Conservation (phyloP, 257 asterid genomes). For the Galeopsis tetrahit region DNA sequence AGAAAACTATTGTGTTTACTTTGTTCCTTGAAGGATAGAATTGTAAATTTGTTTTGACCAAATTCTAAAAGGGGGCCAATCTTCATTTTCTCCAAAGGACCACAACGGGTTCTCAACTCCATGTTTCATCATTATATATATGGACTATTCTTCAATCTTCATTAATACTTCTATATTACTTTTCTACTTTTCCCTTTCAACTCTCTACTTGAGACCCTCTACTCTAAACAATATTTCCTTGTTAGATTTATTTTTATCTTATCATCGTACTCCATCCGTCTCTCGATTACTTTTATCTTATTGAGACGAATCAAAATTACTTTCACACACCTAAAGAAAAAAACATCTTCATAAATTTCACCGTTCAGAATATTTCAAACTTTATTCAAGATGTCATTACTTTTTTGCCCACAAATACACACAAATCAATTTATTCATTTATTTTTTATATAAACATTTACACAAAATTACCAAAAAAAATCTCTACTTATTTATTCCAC, state of each 20-base stretch:
- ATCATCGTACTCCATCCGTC: background rate
- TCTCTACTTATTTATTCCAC: too few species aligned
- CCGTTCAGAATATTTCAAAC: too few species aligned
- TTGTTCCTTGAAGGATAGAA: conserved; percentile 9
- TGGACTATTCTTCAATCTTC: conserved; percentile 27
- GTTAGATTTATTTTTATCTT: background rate
- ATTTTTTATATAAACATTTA: too few species aligned
- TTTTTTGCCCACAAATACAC: too few species aligned
- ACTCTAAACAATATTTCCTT: background rate
- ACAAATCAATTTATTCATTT: too few species aligned
- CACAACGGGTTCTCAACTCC: conserved; percentile 29
- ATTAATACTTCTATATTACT: conserved; percentile 14
- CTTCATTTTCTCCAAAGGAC: conserved; percentile 22
- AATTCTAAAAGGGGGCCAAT: conserved; percentile 31
- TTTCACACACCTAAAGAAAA: too few species aligned
- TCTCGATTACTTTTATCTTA: too few species aligned
- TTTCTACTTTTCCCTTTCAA: conserved; percentile 24
- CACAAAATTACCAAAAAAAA: too few species aligned
- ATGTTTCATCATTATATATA: conserved; percentile 32
- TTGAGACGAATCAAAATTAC: too few species aligned
- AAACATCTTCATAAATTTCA: too few species aligned
- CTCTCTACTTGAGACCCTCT: background rate
- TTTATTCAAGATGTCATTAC: too few species aligned
- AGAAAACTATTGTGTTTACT: background rate
- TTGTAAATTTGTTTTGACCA: background rate